Base-by-base conservation (phyloP, 371 early-diverging fungal species). In the Haplosporangium sp. region DNA sequence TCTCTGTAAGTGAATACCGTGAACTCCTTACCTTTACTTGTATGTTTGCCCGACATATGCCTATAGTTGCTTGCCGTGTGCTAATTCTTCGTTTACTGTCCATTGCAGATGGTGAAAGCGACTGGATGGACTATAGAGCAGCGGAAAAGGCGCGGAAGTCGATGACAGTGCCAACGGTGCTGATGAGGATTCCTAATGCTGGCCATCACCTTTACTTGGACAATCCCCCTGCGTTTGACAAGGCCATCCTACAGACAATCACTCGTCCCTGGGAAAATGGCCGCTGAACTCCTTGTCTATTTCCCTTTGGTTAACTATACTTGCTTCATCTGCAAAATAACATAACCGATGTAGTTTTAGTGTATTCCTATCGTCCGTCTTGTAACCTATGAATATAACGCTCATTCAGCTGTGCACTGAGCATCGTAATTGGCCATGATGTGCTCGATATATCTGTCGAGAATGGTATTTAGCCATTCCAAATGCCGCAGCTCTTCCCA, bases 161-260 rank as follows among this genome's bases (percentile, higher is more conserved):
- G 9, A 92, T 93, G 89, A 81, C 71, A 6, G 90, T 89, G 0
- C 84, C 85, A 2, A 84, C 82, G 8, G 86, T 86, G 37, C 55
- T 87, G 6, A 69, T 87, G 18, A 67, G 85, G 13, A 76, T 92
- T 8, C 83, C 84, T 0, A 67, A 83, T 55, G 90, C 91, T 36
- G 97, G 96, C 9, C 96, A 97, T 81, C 96, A 96, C 46, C 83
- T 97, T 84, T 94, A 94, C 68, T 70, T 97, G 18, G 96, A 95
- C 62, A 95, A 97, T 71, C 92, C 95, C 4, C 82, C 77, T 14
- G 90, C 82, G 9, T 95, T 95, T 62, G 92, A 94, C 75, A 73
- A 84, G 57, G 85, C 80, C 3, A 57, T 88, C 36, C 63, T 84
- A 8, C 58, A 73, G 43, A 20, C 55, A 45, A 54, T 76, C 29